A percentile compares a stretch with the other conserved stretches of the same genome.
phyloP scores from a whole-genome alignment of 805 yeast genomes.

The Metschnikowia reukaufii region DNA sequence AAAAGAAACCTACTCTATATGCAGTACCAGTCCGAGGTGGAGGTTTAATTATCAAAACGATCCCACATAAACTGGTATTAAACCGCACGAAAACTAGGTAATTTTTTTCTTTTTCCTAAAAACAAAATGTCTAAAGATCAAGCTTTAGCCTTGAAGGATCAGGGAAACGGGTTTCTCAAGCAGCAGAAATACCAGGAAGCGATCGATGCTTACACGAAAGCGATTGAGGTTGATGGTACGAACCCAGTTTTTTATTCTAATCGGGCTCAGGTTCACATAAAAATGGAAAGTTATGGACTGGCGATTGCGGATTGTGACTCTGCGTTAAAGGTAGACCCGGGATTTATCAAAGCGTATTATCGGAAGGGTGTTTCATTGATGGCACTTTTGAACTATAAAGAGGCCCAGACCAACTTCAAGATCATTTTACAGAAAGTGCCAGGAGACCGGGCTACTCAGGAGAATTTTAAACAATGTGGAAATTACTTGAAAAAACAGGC shows the following conservation, averaged over 20 bases:
- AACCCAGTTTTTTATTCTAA: slow-evolving; percentile 75
- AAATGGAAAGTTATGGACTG: slow-evolving; percentile 80
- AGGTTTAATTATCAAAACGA: no score
- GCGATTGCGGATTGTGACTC: slow-evolving; percentile 77
- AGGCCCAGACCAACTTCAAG: slow-evolving; percentile 70
- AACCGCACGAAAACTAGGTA: no score
- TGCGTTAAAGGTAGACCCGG: slow-evolving; percentile 66
- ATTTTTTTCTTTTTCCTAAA: not conserved
- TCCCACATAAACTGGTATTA: not conserved
- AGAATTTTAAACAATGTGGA: slow-evolving; percentile 60
- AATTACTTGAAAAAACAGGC: slow-evolving; percentile 68
- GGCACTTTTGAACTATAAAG: slow-evolving; percentile 73
- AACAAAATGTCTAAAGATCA: slow-evolving; percentile 23
- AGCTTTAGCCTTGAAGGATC: slow-evolving; percentile 57
- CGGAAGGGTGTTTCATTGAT: slow-evolving; percentile 80
- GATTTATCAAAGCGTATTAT: slow-evolving; percentile 77
- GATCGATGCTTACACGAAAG: slow-evolving; percentile 66
- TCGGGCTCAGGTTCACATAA: slow-evolving; percentile 87
- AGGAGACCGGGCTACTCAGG: slow-evolving; percentile 63
- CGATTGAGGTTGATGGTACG: slow-evolving; percentile 60
- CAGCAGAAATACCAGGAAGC: slow-evolving; percentile 64
- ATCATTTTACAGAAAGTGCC: slow-evolving; percentile 63
- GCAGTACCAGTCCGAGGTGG: no score
- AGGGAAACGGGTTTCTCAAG: slow-evolving; percentile 75
- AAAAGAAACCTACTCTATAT: no score